These are phyloP conservation scores for Blastocrithidia nonstop DNA, from an alignment of 208 protist species.

Conservation along the genomic window DNA sequence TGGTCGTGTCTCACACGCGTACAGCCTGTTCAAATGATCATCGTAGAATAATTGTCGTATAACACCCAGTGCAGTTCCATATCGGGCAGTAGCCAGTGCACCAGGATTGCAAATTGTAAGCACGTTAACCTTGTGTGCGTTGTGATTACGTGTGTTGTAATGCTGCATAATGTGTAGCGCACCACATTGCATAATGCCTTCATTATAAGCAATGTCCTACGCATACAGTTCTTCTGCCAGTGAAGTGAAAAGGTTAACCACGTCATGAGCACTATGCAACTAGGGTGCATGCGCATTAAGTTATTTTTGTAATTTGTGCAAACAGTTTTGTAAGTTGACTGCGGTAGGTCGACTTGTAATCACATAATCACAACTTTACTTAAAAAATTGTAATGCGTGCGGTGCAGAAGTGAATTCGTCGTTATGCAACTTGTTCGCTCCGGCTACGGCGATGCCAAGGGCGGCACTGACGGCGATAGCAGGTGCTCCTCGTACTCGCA, in stretches of 20 bases:
- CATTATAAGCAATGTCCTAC: constrained; percentile 83
- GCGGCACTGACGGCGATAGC: constrained; percentile 92
- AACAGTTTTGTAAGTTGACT: constrained; percentile 90
- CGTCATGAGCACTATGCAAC: constrained; percentile 3
- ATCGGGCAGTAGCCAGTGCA: constrained; percentile 82
- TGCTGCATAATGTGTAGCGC: constrained; percentile 49
- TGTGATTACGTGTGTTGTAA: constrained; percentile 13
- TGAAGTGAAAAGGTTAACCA: constrained; percentile 30
- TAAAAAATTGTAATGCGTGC: constrained; percentile 34
- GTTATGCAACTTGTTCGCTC: constrained; percentile 12
- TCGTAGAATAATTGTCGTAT: constrained; percentile 81
- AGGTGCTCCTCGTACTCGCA: constrained; percentile 90
- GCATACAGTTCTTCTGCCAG: constrained; percentile 78
- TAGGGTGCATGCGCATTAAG: constrained; percentile 2
- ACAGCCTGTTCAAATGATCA: constrained; percentile 67
- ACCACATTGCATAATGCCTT: constrained; percentile 83
- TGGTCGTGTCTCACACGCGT: constrained; percentile 89
- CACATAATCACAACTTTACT: constrained; percentile 74
- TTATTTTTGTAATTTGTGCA: constrained; percentile 35
- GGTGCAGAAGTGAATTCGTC: constrained; percentile 10
- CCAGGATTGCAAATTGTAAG: constrained; percentile 94
- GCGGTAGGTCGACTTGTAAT: constrained; percentile 89
- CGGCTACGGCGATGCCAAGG: constrained; percentile 83
- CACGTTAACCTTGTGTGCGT: constrained; percentile 20
- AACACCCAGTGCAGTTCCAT: constrained; percentile 89